A percentile compares a stretch with the other conserved stretches of the same genome.
These are phyloP conservation scores for Litchi chinensis DNA, from an alignment of 345 rosid genomes.

Conservation along the genomic window DNA sequence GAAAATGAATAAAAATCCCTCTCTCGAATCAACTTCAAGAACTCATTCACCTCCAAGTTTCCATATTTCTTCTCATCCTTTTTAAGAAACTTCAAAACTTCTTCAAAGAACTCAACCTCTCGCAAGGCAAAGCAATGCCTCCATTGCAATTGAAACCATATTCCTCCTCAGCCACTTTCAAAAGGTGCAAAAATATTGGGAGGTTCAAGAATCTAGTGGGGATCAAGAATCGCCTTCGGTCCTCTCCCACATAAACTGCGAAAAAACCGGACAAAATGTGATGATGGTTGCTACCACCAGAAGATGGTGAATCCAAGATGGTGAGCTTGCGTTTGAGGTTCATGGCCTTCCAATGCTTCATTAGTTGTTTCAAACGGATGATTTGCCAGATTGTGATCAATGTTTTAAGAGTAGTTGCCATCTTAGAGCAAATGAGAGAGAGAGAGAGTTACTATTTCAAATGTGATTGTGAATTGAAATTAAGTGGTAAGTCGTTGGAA, in stretches of 20 bases:
- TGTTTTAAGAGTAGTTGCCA: neutral
- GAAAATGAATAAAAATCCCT: slow-evolving; percentile 16
- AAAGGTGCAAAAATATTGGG: slow-evolving; percentile 17
- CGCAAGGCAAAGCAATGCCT: slow-evolving; percentile 30
- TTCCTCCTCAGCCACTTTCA: slow-evolving; percentile 23
- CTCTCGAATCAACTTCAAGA: slow-evolving; percentile 10
- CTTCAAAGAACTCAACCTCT: slow-evolving; percentile 17
- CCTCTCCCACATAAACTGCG: slow-evolving; percentile 18
- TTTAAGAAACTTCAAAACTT: slow-evolving; percentile 13
- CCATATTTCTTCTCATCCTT: slow-evolving; percentile 28
- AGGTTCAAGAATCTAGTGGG: slow-evolving; percentile 25
- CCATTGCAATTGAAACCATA: slow-evolving; percentile 24
- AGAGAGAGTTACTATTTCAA: no score
- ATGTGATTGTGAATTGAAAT: no score
- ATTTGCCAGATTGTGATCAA: slow-evolving; percentile 6
- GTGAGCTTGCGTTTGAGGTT: neutral
- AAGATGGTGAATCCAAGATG: neutral
- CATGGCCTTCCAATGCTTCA: slow-evolving; percentile 7
- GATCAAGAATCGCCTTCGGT: slow-evolving; percentile 18
- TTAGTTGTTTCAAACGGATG: slow-evolving; percentile 10
- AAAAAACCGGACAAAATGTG: slow-evolving; percentile 15
- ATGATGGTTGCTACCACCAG: neutral
- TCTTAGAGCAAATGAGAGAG: neutral
- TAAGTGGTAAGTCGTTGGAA: no score
- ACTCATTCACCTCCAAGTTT: neutral